Base-by-base conservation (phyloP, 768 basidiomycete genomes). In the Lactarius akahatsu region DNA sequence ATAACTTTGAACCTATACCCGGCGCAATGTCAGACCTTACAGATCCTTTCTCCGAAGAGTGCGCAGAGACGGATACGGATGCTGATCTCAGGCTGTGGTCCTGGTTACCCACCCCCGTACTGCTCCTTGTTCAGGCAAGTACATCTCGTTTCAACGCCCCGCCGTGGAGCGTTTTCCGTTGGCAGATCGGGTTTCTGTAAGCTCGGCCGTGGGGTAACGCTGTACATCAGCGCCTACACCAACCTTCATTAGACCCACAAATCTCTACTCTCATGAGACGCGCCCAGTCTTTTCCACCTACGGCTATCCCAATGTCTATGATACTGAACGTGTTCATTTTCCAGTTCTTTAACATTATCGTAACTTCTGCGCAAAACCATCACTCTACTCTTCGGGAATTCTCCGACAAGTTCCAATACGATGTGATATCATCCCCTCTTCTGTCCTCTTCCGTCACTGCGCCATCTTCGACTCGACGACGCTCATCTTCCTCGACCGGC, bases 351-450 rank as follows among this genome's bases (percentile, higher is more conserved):
- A 45, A 62, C 52, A 34, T 45, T n/a, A 38, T 62, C 47, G 59
- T 70, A 4, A 47, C 62, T 26, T 60, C 66, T 15, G 47, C 62
- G 16, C 63, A 70, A 50, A 52, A 60, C 16, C 47, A 55, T 6
- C 57, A 41, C 36, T 57, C 68, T 36, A 62, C 61, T 38, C 30
- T 61, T 23, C 68, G 52, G 18, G 62, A 69, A 45, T 70, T 71
- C 59, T 61, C 68, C 16, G 70, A 71, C 43, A 62, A 59, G n/a
- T 71, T 71, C 50, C 69, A 71, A 61, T 71, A 71, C 50, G 70
- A 69, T 18, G 62, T 71, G 43, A 71, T 71, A 41, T 71, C 70
- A 16, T 71, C 70, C 18, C 62, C 70, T 20, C 69, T 71, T 28
- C 68, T 71, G 30, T 69, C 70, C 23, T 66, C 70, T 26, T 70